Conservation (phyloP, 108 stramenopile species). For the Skeletonema marinoi region DNA sequence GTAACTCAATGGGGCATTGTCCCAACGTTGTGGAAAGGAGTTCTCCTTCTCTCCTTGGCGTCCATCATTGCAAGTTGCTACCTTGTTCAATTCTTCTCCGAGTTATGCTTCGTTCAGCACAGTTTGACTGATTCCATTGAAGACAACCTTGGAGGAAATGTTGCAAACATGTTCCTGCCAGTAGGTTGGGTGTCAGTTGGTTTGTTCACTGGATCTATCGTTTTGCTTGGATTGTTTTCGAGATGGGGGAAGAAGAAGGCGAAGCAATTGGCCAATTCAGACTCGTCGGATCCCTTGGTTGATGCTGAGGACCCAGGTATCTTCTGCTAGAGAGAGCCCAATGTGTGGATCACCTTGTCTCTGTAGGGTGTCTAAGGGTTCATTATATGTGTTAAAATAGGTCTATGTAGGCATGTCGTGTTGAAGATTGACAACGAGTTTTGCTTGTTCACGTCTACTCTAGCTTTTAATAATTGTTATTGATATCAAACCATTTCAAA, state of each 20-base stretch:
- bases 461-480: background rate
- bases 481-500: background rate
- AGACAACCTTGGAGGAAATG: slow-evolving; percentile 52
- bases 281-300: background rate
- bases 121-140: slow-evolving; percentile 51
- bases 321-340: background rate
- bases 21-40: slow-evolving; percentile 30
- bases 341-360: background rate
- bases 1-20: slow-evolving; percentile 51
- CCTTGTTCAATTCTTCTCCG: slow-evolving; percentile 57
- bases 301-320: background rate
- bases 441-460: background rate
- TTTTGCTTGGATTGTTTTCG: slow-evolving; percentile 31
- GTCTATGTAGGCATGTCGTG: background rate
- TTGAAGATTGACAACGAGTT: background rate
- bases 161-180: slow-evolving; percentile 46
- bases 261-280: slow-evolving; percentile 8
- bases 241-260: slow-evolving; percentile 45
- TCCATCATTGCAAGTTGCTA: slow-evolving; percentile 54
- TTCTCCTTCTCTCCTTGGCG: slow-evolving; percentile 20
- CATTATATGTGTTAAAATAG: background rate
- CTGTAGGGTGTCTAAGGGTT: background rate
- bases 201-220: slow-evolving; percentile 36
- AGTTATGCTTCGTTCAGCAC: slow-evolving; percentile 49
- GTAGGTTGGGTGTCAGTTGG: slow-evolving; percentile 46